Evolutionary conservation across 331 rosid genomes (phyloP).

Genomic region (Quercus phellos): DNA sequence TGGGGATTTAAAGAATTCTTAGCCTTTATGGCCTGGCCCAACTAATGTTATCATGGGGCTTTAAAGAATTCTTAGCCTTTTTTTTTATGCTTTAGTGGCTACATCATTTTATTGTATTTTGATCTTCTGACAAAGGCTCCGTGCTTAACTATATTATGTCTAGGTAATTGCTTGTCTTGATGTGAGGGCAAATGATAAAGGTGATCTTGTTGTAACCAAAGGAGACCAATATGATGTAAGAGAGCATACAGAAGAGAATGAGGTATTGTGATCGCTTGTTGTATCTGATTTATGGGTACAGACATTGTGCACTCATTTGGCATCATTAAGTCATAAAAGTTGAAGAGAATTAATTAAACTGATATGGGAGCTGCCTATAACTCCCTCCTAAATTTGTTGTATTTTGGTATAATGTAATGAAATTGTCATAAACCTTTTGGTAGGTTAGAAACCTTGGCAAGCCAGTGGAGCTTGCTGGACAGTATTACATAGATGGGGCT

Average conservation of each 20-base stretch:
- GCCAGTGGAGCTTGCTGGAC: constrained; percentile 95
- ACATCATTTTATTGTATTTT: background rate
- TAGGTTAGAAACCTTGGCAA: constrained; percentile 96
- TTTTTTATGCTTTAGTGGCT: background rate
- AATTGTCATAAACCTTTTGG: constrained; percentile 12
- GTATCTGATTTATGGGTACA: background rate
- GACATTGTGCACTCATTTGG: background rate
- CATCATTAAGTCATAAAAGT: background rate
- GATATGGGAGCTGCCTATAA: background rate
- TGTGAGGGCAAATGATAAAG: constrained; percentile 87
- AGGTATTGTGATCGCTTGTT: constrained; percentile 46
- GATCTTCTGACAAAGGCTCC: background rate
- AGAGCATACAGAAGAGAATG: constrained; percentile 78
- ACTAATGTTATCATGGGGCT: background rate
- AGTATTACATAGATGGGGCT: constrained; percentile 87
- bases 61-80: background rate
- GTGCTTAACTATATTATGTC: background rate
- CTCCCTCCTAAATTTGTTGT: background rate
- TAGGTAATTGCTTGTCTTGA: constrained; percentile 99
- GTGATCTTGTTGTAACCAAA: constrained; percentile 98
- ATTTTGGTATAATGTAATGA: constrained; percentile 16
- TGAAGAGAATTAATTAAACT: background rate
- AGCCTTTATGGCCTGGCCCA: no score
- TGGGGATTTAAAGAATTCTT: no score
- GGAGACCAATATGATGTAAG: constrained; percentile 98